phyloP scores from a whole-genome alignment of 1,284 basidiomycete species.

The Marasmius oreades region DNA sequence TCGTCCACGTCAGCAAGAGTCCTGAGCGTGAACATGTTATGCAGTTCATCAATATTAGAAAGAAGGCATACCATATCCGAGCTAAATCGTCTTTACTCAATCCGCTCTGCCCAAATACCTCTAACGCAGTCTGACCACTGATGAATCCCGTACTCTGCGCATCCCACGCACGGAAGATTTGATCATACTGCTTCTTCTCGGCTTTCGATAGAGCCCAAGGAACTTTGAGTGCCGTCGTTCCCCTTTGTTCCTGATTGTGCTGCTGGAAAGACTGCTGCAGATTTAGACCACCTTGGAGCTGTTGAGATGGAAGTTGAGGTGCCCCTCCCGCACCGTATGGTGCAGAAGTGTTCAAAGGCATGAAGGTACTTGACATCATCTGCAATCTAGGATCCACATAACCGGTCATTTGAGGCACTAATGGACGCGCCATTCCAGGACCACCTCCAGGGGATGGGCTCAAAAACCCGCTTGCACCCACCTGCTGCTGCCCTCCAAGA shows the following conservation, averaged over 20 bases:
- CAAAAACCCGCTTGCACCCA: constrained; percentile 46
- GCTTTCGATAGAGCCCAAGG: constrained; percentile 88
- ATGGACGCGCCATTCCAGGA: constrained; percentile 38
- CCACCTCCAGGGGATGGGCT: constrained; percentile 55
- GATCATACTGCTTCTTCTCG: constrained; percentile 97
- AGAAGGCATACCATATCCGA: constrained; percentile 78
- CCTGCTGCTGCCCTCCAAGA: constrained; percentile 33
- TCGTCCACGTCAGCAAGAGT: constrained; percentile 87
- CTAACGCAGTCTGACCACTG: constrained; percentile 79
- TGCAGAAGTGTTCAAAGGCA: constrained; percentile 67
- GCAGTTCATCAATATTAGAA: background rate
- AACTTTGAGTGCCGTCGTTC: constrained; percentile 70
- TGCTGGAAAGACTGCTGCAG: constrained; percentile 80
- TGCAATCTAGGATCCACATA: constrained; percentile 78
- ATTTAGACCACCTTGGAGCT: constrained; percentile 45
- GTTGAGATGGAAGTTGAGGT: constrained; percentile 70
- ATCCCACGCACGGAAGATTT: constrained; percentile 98
- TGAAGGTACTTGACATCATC: constrained; percentile 85
- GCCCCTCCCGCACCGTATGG: constrained; percentile 59
- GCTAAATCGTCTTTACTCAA: constrained; percentile 88
- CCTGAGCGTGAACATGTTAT: constrained; percentile 43
- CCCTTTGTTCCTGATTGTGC: constrained; percentile 71
- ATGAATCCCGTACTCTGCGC: constrained; percentile 83
- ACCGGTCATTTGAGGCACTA: constrained; percentile 80
- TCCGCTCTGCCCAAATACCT: constrained; percentile 95